phyloP scores from a whole-genome alignment of 495 filamentous ascomycete species.

The Amorphotheca resinae region DNA sequence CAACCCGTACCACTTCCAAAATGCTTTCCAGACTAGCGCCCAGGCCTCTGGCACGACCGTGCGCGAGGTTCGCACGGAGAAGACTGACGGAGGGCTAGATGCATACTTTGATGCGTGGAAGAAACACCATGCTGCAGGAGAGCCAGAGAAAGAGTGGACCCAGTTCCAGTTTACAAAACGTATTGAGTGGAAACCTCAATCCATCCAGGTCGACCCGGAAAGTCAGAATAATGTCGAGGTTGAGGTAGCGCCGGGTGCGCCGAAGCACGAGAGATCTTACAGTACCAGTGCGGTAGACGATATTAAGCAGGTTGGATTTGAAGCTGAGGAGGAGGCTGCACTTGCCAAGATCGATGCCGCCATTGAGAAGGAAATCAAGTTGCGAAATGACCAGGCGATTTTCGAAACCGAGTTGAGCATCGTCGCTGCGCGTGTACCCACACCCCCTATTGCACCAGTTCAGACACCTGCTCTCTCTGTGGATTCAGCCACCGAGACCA shows the following conservation, averaged over 20 bases:
- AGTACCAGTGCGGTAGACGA: constrained; percentile 41
- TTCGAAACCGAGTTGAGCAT: constrained; percentile 20
- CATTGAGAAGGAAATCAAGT: constrained; percentile 46
- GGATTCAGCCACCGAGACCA: constrained; percentile 22
- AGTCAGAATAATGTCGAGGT: constrained; percentile 26
- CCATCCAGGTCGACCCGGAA: constrained; percentile 37
- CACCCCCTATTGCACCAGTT: constrained; percentile 14
- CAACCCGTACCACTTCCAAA: constrained; percentile 51
- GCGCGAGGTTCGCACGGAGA: constrained; percentile 32
- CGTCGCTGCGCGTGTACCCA: constrained; percentile 19
- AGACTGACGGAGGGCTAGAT: constrained; percentile 45
- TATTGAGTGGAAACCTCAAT: constrained; percentile 71
- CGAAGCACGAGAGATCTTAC: constrained; percentile 28
- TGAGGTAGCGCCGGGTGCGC: constrained; percentile 20
- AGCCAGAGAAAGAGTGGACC: constrained; percentile 66
- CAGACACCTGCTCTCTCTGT: constrained; percentile 16
- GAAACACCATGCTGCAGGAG: constrained; percentile 50
- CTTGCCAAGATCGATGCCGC: constrained; percentile 48
- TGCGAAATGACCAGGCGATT: constrained; percentile 19
- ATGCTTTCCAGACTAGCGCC: constrained; percentile 51
- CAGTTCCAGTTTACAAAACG: constrained; percentile 78
- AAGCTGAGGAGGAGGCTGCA: constrained; percentile 34
- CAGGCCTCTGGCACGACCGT: constrained; percentile 20
- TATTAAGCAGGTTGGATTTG: constrained; percentile 45
- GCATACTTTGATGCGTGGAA: constrained; percentile 86